Evolutionary conservation across 2,329 filamentous ascomycete species (phyloP), one percentile per base, ranked within the genome.

Genomic region (Aureobasidium musti): DNA sequence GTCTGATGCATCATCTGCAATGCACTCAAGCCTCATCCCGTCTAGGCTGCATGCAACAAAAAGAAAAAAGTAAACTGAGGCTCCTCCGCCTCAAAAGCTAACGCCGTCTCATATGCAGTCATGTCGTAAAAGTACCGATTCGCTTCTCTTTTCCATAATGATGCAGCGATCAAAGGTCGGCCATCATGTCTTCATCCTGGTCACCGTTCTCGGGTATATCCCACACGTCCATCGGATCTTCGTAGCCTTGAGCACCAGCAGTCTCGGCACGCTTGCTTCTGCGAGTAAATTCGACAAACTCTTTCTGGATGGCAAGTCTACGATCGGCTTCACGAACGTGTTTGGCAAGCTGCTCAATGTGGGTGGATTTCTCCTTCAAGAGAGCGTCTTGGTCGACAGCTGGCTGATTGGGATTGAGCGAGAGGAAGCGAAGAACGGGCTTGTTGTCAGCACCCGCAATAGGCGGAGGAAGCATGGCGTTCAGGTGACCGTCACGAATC

Each of bases 241-340:
- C 75, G 37, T 73, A 69, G 45, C 76, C 76, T 14, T 70, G 71
- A 43, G 75, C 74, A 10, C 69, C 68, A 14, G 72, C 72, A n/a
- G 73, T 74, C 6, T 70, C 70, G 28, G 69, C 70, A 37, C 72
- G 71, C 63, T 79, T 77, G 71, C 78, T 82, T 64, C 82, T 80
- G 71, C 81, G 82, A 61, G 83, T 67, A 60, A 79, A 79, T 50
- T 86, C 83, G 37, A 87, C 77, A 70, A 85, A 86, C 72, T 89
- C 86, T 71, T 83, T 84, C 65, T 80, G 84, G 49, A 89, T 74
- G 49, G 82, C 83, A 59, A 89, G 73, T 21, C 82, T 82, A 63
- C 82, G 79, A 69, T 87, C 85, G 19, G 81, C 82, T 67, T 84
- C 81, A 69, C 81, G 80, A 52, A 87, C 79, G 70, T 82, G 81